Evolutionary conservation across 1,284 basidiomycete species (phyloP).

Genomic region (Clitocybe nebularis): DNA sequence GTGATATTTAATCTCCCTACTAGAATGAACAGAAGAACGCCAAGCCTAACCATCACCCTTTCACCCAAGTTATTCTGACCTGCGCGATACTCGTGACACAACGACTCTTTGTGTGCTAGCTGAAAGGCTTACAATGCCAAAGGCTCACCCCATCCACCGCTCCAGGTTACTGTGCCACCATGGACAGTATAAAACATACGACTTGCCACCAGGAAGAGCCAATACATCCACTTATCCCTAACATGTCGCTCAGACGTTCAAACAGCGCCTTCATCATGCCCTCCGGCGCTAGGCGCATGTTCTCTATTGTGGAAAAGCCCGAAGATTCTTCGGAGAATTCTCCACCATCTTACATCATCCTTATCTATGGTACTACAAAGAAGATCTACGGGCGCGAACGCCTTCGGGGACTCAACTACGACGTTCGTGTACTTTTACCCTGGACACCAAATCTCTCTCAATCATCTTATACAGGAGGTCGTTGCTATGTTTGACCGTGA

Average conservation of each 20-base stretch:
- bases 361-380: conserved; percentile 4
- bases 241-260: conserved; percentile 2
- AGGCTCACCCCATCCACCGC: too few species aligned
- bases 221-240: neutral
- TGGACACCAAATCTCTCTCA: neutral
- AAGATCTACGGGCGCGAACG: conserved; percentile 9
- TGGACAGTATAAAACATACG: neutral
- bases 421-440: neutral
- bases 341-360: conserved; percentile 7
- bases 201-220: neutral
- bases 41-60: too few species aligned
- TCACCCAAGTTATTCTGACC: too few species aligned
- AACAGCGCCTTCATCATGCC: conserved; percentile 2
- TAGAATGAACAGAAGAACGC: too few species aligned
- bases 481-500: conserved; percentile 5
- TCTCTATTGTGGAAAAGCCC: conserved; percentile 3
- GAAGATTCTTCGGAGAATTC: neutral
- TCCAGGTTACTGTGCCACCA: too few species aligned
- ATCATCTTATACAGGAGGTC: conserved; percentile 1
- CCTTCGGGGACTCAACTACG: conserved; percentile 4
- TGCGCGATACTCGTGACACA: too few species aligned
- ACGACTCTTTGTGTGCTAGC: too few species aligned
- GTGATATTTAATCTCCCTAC: too few species aligned
- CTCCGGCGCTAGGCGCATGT: conserved; percentile 1
- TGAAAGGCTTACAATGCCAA: too few species aligned